These are phyloP conservation scores for Sphaerosporella brunnea DNA, from an alignment of 495 filamentous ascomycete genomes.

Conservation along the genomic window DNA sequence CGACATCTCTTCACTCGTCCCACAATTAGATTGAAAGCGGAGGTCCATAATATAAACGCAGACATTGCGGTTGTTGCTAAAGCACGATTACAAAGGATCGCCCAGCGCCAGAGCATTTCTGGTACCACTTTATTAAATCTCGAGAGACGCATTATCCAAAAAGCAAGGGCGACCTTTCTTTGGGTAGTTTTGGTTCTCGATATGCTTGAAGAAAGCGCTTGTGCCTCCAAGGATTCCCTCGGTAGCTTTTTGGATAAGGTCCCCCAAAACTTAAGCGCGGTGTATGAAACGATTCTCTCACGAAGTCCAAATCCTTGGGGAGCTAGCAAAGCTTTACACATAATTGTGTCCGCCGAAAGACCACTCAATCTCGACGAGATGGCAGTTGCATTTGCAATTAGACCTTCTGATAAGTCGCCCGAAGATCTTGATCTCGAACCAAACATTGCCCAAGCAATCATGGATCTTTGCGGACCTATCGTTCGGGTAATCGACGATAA, in stretches of 20 bases:
- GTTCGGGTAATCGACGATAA: not conserved
- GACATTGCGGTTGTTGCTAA: not conserved
- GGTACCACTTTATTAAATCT: not conserved
- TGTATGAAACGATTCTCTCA: not conserved
- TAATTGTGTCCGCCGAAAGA: not conserved
- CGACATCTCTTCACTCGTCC: not conserved
- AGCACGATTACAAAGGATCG: not conserved
- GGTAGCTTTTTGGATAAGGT: not conserved
- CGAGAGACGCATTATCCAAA: not conserved
- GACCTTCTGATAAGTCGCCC: not conserved
- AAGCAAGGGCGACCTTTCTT: not conserved
- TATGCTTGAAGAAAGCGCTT: not conserved
- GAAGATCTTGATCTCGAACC: not conserved
- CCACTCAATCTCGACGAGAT: not conserved
- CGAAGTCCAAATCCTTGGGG: not conserved
- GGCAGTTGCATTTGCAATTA: not conserved
- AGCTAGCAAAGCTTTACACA: not conserved
- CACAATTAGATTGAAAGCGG: not conserved
- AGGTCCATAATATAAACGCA: not conserved
- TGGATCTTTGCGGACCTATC: not conserved
- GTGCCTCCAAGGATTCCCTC: not conserved
- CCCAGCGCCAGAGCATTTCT: not conserved
- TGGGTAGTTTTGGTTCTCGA: constrained; percentile 1
- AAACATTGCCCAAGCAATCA: not conserved
- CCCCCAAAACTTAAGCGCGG: not conserved